Conservation (phyloP, 177 flowering plant genomes). For the Vitis hybrid region DNA sequence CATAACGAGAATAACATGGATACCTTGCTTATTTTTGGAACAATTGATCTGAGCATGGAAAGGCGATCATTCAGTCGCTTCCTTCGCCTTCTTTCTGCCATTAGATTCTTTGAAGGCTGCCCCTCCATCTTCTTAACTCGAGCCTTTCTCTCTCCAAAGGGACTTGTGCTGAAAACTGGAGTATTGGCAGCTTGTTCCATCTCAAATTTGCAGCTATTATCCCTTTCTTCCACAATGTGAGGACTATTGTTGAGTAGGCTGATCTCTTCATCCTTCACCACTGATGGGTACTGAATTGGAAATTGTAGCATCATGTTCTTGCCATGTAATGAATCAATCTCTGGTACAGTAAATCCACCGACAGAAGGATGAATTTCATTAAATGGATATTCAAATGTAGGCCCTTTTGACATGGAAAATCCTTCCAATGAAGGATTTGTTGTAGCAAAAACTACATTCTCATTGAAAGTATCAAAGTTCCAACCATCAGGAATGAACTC, state of each 20-base stretch:
- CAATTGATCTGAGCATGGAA: conserved; percentile 84
- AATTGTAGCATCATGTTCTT: conserved; percentile 19
- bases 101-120: conserved; percentile 82
- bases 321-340: conserved; percentile 26
- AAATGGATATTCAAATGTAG: conserved; percentile 25
- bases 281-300: conserved; percentile 24
- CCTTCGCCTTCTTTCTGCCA: conserved; percentile 87
- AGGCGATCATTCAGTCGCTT: conserved; percentile 84
- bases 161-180: conserved; percentile 27
- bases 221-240: conserved; percentile 21
- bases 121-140: conserved; percentile 55
- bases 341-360: conserved; percentile 33
- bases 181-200: conserved; percentile 23
- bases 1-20: no score
- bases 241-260: conserved; percentile 16
- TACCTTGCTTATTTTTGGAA: conserved; percentile 91
- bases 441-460: conserved; percentile 27
- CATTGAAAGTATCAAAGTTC: conserved; percentile 41
- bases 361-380: conserved; percentile 29
- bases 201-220: conserved; percentile 32
- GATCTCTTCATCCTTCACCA: conserved; percentile 33
- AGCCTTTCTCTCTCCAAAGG: conserved; percentile 30
- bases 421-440: conserved; percentile 39
- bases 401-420: conserved; percentile 21
- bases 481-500: conserved; percentile 34